These are phyloP conservation scores for Populus deltoides DNA, from an alignment of 345 rosid genomes.

Conservation along the genomic window DNA sequence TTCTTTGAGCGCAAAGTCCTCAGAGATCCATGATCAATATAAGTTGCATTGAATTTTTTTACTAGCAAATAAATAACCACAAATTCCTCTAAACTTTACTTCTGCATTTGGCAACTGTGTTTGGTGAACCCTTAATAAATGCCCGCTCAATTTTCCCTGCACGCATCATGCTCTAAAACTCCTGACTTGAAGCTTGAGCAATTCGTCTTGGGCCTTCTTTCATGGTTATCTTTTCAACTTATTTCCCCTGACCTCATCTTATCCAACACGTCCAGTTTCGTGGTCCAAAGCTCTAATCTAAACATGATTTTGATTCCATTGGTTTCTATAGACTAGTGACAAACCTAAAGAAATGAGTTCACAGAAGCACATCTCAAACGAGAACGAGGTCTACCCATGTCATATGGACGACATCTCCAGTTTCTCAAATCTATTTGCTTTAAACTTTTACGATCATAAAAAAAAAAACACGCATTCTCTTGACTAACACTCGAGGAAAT, in stretches of 20 bases:
- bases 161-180: background rate
- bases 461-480: background rate
- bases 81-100: background rate
- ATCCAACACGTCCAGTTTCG: background rate
- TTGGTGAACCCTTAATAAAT: background rate
- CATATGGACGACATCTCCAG: background rate
- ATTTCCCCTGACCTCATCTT: background rate
- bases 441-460: background rate
- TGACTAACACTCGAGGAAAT: background rate
- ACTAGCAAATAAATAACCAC: background rate
- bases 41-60: background rate
- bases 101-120: background rate
- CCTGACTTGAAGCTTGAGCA: background rate
- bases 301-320: no score
- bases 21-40: background rate
- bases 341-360: background rate
- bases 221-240: background rate
- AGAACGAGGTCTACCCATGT: background rate
- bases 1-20: conserved; percentile 23
- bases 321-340: background rate
- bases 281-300: background rate
- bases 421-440: background rate
- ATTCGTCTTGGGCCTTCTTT: background rate
- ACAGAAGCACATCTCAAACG: background rate
- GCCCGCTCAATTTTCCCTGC: background rate